Evolutionary conservation across 106 monocot genomes (phyloP).

Genomic region (Iris macrosiphon): DNA sequence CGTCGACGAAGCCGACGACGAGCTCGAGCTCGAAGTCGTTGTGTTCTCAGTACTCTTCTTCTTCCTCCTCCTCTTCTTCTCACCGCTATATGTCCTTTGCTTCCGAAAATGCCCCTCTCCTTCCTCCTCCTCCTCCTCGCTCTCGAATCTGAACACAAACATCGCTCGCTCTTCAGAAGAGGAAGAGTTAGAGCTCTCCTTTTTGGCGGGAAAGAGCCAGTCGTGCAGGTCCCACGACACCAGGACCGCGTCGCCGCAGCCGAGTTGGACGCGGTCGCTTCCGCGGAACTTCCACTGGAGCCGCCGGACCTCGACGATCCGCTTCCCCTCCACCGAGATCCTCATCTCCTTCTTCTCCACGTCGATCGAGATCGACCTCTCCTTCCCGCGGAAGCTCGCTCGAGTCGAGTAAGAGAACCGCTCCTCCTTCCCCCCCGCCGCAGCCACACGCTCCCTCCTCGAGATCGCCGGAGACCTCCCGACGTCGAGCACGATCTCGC

Average conservation of each 20-base stretch:
- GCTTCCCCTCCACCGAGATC: constrained; percentile 39
- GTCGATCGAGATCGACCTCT: constrained; percentile 40
- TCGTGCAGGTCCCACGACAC: constrained; percentile 77
- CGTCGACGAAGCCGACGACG: constrained; percentile 31
- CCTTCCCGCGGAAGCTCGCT: constrained; percentile 30
- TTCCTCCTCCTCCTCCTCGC: not conserved
- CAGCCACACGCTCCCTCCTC: constrained; percentile 51
- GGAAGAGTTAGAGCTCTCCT: not conserved
- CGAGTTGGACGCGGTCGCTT: constrained; percentile 47
- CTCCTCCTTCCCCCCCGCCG: constrained; percentile 6
- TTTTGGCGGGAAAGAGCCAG: constrained; percentile 47
- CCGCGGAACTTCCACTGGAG: constrained; percentile 83
- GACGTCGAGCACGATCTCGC: constrained; percentile 43
- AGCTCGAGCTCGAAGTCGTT: constrained; percentile 39
- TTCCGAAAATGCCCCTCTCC: not conserved
- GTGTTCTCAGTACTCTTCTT: constrained; percentile 11
- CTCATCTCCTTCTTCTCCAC: constrained; percentile 22
- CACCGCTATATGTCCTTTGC: constrained; percentile 13
- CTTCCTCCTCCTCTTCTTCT: constrained; percentile 2
- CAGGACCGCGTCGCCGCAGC: constrained; percentile 23
- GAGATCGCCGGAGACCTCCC: constrained; percentile 38
- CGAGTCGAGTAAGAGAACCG: constrained; percentile 38
- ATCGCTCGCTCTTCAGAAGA: constrained; percentile 28
- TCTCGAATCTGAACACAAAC: constrained; percentile 49
- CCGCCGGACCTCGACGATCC: constrained; percentile 37